phyloP scores from a whole-genome alignment of 2,329 filamentous ascomycete genomes.

The Colletotrichum liriopes region DNA sequence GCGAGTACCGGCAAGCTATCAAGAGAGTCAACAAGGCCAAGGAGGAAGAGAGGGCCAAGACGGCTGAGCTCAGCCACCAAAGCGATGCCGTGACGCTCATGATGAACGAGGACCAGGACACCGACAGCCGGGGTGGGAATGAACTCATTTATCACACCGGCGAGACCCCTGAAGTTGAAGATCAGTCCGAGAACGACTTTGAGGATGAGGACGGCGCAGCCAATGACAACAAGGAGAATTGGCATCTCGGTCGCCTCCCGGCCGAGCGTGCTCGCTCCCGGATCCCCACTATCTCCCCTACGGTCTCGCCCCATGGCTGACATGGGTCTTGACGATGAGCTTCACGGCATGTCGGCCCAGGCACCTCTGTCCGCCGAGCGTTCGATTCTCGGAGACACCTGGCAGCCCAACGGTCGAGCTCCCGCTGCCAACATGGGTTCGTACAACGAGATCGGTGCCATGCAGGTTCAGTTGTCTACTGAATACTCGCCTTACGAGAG shows the following conservation, averaged over 20 bases:
- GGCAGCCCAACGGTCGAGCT: not conserved
- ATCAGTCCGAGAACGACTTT: not conserved
- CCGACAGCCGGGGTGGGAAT: not conserved
- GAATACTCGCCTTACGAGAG: not conserved
- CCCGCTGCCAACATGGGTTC: not conserved
- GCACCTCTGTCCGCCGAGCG: not conserved
- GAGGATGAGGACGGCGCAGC: not conserved
- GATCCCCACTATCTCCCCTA: not conserved
- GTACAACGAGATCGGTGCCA: not conserved
- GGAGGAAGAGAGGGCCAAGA: not conserved
- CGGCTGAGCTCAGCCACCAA: not conserved
- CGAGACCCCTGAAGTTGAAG: constrained; percentile 7
- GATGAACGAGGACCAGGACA: not conserved
- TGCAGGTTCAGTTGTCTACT: not conserved
- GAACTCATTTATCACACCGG: not conserved
- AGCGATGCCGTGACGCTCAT: not conserved
- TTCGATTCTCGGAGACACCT: not conserved
- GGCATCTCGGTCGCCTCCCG: not conserved
- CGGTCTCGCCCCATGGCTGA: not conserved
- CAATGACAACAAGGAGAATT: constrained; percentile 7
- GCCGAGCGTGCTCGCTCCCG: not conserved
- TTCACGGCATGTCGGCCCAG: not conserved
- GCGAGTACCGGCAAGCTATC: constrained; percentile 48
- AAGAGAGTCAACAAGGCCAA: constrained; percentile 26
- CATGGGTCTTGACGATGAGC: not conserved